Evolutionary conservation across 2,329 filamentous ascomycete genomes (phyloP), one percentile per base, ranked within the genome.

Genomic region (Aspergillus sp.): DNA sequence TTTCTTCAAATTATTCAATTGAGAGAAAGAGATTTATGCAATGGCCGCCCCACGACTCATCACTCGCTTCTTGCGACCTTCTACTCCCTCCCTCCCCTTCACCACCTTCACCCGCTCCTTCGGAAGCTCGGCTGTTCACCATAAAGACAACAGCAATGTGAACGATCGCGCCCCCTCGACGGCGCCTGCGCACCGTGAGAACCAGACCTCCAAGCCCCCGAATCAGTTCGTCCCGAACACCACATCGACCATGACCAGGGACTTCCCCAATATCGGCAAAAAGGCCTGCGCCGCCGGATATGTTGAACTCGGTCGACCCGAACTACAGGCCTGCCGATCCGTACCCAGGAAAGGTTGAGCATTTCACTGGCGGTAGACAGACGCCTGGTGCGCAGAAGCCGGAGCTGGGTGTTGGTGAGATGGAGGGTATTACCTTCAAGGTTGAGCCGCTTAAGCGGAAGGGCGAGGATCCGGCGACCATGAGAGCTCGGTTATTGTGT

Each of bases 391-490:
- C 76, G 59, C 68, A 58, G 52, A 79, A 79, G 60, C 68, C 76
- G 47, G 88, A 95, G 56, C 77, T 95, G 48, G 82, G 75, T 36
- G 87, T 93, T 58, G 90, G 89, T 61, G 89, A 96, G 75, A 82
- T 96, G 60, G 83, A 94, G 65, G 89, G 89, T 53, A 87, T 85
- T 50, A 79, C 80, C 46, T 95, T 97, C 72, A 86, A 82, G 65
- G 83, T 97, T 59, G 88, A 95, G 75, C 93, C 93, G n/a, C 70
- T 97, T 54, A 82, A 86, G 48, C 80, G 93, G 40, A 79, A 78
- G 7, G 90, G 90, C 58, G 93, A 98, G 70, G 87, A 93, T 70
- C 73, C 79, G 37, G 77, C 80, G 56, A 98, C 91, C 31, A 95
- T 86, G 82, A 83, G 91, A 56, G 90, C 93, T 33, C 83, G 93